These are phyloP conservation scores for Trichoderma koningiopsis DNA, from an alignment of 2,329 filamentous ascomycete species.

Conservation along the genomic window DNA sequence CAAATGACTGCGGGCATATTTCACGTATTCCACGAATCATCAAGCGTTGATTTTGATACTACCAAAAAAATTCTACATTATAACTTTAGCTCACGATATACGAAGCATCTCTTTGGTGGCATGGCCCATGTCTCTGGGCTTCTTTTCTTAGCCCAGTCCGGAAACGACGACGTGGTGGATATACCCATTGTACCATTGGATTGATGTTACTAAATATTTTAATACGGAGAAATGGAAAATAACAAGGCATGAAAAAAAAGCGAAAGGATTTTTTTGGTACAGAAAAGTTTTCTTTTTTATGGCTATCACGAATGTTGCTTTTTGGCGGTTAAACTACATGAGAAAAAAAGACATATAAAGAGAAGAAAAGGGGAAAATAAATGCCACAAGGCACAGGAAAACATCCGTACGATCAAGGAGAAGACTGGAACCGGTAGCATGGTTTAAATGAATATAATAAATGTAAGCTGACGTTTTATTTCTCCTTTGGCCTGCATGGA, in stretches of 20 bases:
- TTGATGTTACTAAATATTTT: slow-evolving; percentile 15
- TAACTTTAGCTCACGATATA: slow-evolving; percentile 5
- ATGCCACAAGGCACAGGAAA: not conserved
- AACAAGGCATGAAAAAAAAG: slow-evolving; percentile 1
- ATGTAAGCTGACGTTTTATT: slow-evolving; percentile 17
- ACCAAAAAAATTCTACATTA: not conserved
- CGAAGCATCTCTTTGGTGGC: slow-evolving; percentile 16
- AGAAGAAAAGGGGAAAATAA: not conserved
- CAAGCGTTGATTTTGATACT: not conserved
- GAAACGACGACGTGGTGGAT: slow-evolving; percentile 22
- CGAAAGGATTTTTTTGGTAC: slow-evolving; percentile 6
- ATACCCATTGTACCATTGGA: slow-evolving; percentile 24
- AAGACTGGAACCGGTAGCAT: not conserved
- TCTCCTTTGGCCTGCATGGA: not conserved
- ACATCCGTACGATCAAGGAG: not conserved
- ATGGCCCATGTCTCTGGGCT: slow-evolving; percentile 18
- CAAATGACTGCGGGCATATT: not conserved
- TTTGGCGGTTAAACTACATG: not conserved
- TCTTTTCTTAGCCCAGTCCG: slow-evolving; percentile 8
- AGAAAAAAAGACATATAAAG: slow-evolving; percentile 1
- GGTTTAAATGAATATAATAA: slow-evolving; percentile 10
- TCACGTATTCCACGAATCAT: not conserved
- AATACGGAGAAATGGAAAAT: slow-evolving; percentile 9
- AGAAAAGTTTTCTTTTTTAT: slow-evolving; percentile 22
- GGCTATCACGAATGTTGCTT: not conserved